These are phyloP conservation scores for Ambrosia hybrid DNA, from an alignment of 140 eudicot species.

Conservation along the genomic window DNA sequence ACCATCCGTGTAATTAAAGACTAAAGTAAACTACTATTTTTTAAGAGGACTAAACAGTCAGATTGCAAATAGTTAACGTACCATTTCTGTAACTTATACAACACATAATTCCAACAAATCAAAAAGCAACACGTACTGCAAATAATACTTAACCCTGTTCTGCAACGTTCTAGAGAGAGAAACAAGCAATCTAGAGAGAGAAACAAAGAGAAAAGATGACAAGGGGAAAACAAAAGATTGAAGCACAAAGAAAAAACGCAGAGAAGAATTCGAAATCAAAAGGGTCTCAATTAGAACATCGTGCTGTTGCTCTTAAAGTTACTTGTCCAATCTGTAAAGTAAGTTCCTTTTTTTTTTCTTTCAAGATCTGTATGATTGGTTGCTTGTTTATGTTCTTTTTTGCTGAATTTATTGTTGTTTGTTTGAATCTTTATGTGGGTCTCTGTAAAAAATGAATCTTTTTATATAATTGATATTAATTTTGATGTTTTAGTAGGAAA, in stretches of 20 bases:
- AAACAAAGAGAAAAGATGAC: constrained; percentile 46
- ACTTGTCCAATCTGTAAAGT: constrained; percentile 88
- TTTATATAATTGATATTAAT: neutral
- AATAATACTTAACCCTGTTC: neutral
- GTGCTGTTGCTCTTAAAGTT: constrained; percentile 92
- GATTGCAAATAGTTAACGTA: too few species aligned
- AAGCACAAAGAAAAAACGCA: constrained; percentile 82
- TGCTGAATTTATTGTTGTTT: neutral
- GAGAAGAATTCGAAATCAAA: constrained; percentile 81
- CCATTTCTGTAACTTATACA: too few species aligned
- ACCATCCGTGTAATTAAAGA: too few species aligned
- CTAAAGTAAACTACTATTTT: too few species aligned
- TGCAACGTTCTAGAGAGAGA: constrained; percentile 16
- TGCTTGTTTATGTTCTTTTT: constrained; percentile 1
- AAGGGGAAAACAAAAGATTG: constrained; percentile 95
- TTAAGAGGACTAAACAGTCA: too few species aligned
- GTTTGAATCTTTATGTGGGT: constrained; percentile 16
- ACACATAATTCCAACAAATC: too few species aligned
- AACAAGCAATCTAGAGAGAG: neutral
- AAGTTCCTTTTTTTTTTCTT: neutral
- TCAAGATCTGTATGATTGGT: too few species aligned
- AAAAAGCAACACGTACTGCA: too few species aligned
- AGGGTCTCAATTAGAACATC: constrained; percentile 93
- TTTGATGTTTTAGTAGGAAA: neutral
- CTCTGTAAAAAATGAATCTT: neutral